Evolutionary conservation across 257 asterid species (phyloP).

Genomic region (Gentiana dahurica): DNA sequence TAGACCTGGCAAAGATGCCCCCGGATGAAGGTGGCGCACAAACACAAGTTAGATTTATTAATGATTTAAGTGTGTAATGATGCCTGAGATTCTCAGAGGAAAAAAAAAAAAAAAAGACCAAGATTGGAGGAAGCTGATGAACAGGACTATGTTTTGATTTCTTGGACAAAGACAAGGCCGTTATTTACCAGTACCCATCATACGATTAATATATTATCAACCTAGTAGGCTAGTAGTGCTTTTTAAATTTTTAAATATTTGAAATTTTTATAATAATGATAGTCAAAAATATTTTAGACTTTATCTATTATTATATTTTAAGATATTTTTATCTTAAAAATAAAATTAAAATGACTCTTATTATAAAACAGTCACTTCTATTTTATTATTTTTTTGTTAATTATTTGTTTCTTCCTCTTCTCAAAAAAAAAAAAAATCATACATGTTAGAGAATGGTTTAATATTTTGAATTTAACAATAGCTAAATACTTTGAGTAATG

Average conservation of each 20-base stretch:
- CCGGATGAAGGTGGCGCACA: background rate
- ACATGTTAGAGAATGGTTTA: background rate
- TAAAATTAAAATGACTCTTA: background rate
- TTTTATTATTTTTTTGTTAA: background rate
- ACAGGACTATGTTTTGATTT: constrained; percentile 32
- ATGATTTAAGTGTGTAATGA: background rate
- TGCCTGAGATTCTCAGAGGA: constrained; percentile 5
- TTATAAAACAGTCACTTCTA: background rate
- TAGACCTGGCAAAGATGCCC: background rate
- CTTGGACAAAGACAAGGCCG: constrained; percentile 26
- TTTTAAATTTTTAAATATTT: too few species aligned
- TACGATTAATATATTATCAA: too few species aligned
- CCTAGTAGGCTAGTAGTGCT: too few species aligned
- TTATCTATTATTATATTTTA: too few species aligned
- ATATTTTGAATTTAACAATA: background rate
- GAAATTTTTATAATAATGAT: too few species aligned
- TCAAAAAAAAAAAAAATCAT: background rate
- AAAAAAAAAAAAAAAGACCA: constrained; percentile 8
- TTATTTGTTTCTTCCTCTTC: background rate
- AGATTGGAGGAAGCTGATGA: constrained; percentile 18
- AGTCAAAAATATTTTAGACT: too few species aligned
- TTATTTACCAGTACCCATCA: too few species aligned
- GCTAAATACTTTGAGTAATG: background rate
- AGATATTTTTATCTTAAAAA: too few species aligned
- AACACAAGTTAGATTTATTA: background rate